Percentiles rank a stretch among this genome's conserved stretches.
These are phyloP conservation scores for Syncephalastrum monosporum DNA, from an alignment of 371 early-diverging fungal species.

Conservation along the genomic window DNA sequence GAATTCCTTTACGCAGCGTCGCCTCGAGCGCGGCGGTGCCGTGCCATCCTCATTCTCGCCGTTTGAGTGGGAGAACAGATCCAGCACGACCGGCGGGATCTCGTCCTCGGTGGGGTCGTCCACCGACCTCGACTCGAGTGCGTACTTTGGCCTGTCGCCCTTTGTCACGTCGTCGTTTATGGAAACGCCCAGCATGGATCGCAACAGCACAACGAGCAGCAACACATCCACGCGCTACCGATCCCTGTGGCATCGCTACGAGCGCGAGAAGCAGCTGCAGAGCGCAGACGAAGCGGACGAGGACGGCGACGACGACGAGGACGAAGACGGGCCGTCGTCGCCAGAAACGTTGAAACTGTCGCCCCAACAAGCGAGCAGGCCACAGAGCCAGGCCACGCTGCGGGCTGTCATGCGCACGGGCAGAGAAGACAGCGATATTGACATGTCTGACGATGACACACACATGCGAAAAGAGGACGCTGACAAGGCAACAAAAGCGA, in stretches of 20 bases:
- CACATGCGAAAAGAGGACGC: neutral
- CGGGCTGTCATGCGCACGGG: too few relatives aligned
- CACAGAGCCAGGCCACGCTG: too few relatives aligned
- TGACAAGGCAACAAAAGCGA: neutral
- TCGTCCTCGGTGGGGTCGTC: constrained; percentile 33
- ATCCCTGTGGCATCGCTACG: constrained; percentile 39
- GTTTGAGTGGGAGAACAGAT: constrained; percentile 21
- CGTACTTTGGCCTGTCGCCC: constrained; percentile 44
- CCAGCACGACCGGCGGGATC: constrained; percentile 1
- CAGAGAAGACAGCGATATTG: constrained; percentile 45
- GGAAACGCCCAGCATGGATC: constrained; percentile 10
- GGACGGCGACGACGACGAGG: constrained; percentile 8
- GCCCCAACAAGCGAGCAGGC: neutral
- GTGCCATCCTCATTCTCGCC: constrained; percentile 38
- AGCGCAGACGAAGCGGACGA: constrained; percentile 7
- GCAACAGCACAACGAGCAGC: constrained; percentile 2
- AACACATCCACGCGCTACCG: constrained; percentile 13
- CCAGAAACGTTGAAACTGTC: constrained; percentile 9
- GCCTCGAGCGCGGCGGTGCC: constrained; percentile 40
- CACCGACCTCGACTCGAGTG: constrained; percentile 30
- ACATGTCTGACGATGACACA: constrained; percentile 41
- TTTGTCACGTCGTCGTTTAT: constrained; percentile 45
- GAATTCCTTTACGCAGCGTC: constrained; percentile 37
- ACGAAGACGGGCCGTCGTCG: constrained; percentile 16
- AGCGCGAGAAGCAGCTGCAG: constrained; percentile 21